Evolutionary conservation across 202 grass and related monocot species (phyloP), one percentile per base, ranked within the genome.

Genomic region (Dendrocalamus latiflorus): DNA sequence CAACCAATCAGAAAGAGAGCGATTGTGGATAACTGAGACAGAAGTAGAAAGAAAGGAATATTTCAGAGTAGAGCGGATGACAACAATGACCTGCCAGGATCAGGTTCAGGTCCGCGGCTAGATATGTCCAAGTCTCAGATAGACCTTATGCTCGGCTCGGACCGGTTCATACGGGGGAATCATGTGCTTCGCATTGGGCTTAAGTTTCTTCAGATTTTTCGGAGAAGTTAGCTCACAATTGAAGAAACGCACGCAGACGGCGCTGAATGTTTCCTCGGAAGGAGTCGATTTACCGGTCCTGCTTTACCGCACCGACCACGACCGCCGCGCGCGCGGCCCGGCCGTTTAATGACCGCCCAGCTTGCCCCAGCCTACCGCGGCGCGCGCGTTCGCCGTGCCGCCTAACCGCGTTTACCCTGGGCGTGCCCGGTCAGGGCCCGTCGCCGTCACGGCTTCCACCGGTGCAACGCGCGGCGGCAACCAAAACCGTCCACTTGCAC

Each of bases 221-320:
- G 6, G 6, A 1, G 4, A 54, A 54, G 18, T 42, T 13, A 5
- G 2, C 49, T 5, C 3, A 6, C 15, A 17, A 55, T 3, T 6
- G 47, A 60, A 68, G 25, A 28, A 5, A 13, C 16, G 1, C 1
- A 20, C 26, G 8, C 48, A 33, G 75, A 63, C 56, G 61, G 76
- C 87, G 82, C 82, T 77, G 77, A 65, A 58, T 65, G 83, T 77
- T 89, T 81, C 82, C 72, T 77, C 48, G 30, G 57, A 89, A 57
- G 83, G 28, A 65, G 72, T 58, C 88, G 67, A 89, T 73, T 86
- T 37, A 89, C 26, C 66, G 64, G 77, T 89, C 83, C 78, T 77
- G 77, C 64, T 34, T 72, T 4, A 64, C 25, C 76, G 70, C 70
- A 12, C 45, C 72, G 24, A 20, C 34, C 20, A 41, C 60, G 86